Base-by-base conservation (phyloP, 2,329 filamentous ascomycete genomes). In the Trichocomaceae sp. region DNA sequence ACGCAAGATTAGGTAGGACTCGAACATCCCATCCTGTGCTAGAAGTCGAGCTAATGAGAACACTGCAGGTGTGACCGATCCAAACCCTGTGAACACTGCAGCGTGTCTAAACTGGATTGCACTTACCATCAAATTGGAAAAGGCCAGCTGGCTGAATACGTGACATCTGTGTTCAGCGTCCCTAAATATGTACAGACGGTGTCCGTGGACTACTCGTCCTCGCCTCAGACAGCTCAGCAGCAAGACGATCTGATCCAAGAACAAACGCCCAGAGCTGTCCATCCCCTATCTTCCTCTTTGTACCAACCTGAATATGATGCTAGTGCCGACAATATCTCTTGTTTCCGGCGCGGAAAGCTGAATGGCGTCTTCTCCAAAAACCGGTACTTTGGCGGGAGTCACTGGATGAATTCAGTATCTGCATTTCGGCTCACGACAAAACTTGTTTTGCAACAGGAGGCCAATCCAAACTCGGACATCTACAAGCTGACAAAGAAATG, bases 381-480 rank as follows among this genome's bases (percentile, higher is more conserved):
- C 0, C 71, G 79, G 0, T 64, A 81, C 2, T 79, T 81, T 59
- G 79, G 79, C 0, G 71, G 75, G 49, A 77, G 73, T 47, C 77
- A 79, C 57, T 79, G 76, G 75, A 72, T 79, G 33, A 80, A 76
- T 58, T 69, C 69, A 2, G 61, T 77, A 6, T 60, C 67, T 0
- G 56, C 79, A 31, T 77, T 80, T 60, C 63, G 72, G 77, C 66
- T 82, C 4, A 65, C 80, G 46, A 64, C 75, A 12, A 62, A 70
- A 15, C 63, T 81, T 8, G 76, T 81, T 41, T 66, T 73, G 2
- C 15, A 50, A 15, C 39, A 55, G 12, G 52, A 54, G 45, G 29
- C 26, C 20, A 15, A 50, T 46, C n/a, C 26, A 26, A 17, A 15
- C n/a, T 26, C 46, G 1, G 47, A 55, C n/a, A 19, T 50, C 22